A percentile compares a stretch with the other conserved stretches of the same genome.
phyloP scores from a whole-genome alignment of 2,329 filamentous ascomycete species.

The Trichoderma breve region DNA sequence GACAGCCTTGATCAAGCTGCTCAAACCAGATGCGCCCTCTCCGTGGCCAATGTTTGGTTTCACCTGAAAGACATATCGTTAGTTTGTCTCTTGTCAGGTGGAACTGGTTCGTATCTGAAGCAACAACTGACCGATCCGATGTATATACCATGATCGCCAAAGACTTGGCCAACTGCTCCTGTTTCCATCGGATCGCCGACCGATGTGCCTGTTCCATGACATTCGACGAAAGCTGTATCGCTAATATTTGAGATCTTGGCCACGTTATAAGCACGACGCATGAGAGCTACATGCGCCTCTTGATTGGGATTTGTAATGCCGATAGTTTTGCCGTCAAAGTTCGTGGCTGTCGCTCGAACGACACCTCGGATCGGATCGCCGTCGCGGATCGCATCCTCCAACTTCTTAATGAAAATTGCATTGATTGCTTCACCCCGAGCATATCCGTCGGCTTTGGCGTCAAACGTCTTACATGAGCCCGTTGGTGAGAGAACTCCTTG shows the following conservation, averaged over 20 bases:
- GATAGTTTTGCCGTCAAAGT: constrained; percentile 43
- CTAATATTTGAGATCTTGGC: constrained; percentile 29
- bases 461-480: constrained; percentile 39
- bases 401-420: constrained; percentile 45
- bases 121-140: constrained; percentile 30
- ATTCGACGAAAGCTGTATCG: constrained; percentile 37
- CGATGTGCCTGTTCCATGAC: constrained; percentile 41
- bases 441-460: constrained; percentile 49
- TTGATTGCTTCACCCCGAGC: constrained; percentile 49
- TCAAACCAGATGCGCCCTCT: constrained; percentile 44
- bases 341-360: constrained; percentile 38
- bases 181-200: constrained; percentile 40
- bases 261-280: constrained; percentile 31
- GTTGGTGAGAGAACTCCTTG: constrained; percentile 38
- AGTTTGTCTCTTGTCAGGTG: constrained; percentile 23
- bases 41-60: constrained; percentile 45
- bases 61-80: constrained; percentile 22
- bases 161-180: constrained; percentile 32
- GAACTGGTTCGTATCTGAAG: constrained; percentile 4
- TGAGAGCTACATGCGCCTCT: constrained; percentile 34
- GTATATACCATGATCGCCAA: constrained; percentile 27
- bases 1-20: constrained; percentile 43
- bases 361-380: constrained; percentile 44
- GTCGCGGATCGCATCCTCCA: constrained; percentile 46
- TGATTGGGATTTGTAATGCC: constrained; percentile 42